Evolutionary conservation across 1,139 yeast genomes (phyloP).

Genomic region (Geotrichum aggregatum): DNA sequence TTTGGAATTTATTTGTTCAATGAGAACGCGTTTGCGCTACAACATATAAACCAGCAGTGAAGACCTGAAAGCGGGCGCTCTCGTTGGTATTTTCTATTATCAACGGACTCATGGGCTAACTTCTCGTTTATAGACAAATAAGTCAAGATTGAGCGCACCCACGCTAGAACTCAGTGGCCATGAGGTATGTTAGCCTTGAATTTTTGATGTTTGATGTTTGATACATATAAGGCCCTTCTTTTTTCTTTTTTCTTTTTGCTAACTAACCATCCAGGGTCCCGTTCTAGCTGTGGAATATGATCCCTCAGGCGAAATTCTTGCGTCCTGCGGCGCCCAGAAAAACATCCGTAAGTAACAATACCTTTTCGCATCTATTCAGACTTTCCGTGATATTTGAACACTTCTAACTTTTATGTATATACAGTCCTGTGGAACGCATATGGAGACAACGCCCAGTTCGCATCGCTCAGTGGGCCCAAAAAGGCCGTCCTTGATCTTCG

Average conservation of each 20-base stretch:
- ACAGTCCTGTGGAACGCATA: conserved; percentile 45
- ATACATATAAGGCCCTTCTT: too few relatives aligned
- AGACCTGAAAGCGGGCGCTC: too few relatives aligned
- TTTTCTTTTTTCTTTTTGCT: not conserved
- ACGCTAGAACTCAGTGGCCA: conserved; percentile 30
- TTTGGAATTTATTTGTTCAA: too few relatives aligned
- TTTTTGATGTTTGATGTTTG: too few relatives aligned
- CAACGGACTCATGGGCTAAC: too few relatives aligned
- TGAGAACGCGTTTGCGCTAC: too few relatives aligned
- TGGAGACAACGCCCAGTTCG: conserved; percentile 41
- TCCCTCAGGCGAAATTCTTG: conserved; percentile 34
- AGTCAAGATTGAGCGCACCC: conserved; percentile 27
- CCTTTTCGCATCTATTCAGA: conserved; percentile 7
- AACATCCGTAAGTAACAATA: conserved; percentile 30
- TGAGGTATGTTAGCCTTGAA: conserved; percentile 21
- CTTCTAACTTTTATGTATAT: too few relatives aligned
- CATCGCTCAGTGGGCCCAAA: conserved; percentile 47
- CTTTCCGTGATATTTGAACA: too few relatives aligned
- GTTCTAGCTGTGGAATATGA: conserved; percentile 36
- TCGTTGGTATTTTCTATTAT: too few relatives aligned
- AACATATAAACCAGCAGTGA: too few relatives aligned
- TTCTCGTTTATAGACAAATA: conserved; percentile 14
- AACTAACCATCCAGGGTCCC: conserved; percentile 6
- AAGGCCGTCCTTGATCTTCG: conserved; percentile 48
- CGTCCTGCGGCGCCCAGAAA: conserved; percentile 37